Evolutionary conservation across 768 basidiomycete genomes (phyloP).

Genomic region (Mycena vulgaris): DNA sequence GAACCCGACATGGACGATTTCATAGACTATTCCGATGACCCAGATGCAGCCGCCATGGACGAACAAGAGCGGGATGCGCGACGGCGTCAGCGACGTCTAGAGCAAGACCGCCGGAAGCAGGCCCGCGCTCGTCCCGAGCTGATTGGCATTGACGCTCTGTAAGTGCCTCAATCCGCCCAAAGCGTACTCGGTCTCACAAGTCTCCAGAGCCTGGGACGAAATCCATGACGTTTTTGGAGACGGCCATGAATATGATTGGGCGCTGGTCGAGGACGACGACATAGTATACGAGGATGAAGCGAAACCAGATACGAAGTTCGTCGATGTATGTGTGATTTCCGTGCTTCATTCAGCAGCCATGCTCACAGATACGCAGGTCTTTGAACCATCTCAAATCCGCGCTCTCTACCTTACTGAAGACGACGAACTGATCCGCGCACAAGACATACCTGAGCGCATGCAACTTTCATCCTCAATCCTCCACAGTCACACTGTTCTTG

Average conservation of each 20-base stretch:
- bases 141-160: slow-evolving; percentile 88
- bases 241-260: slow-evolving; percentile 97
- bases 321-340: slow-evolving; percentile 71
- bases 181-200: slow-evolving; percentile 31
- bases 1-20: slow-evolving; percentile 86
- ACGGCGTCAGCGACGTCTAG: slow-evolving; percentile 75
- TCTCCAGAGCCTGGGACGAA: slow-evolving; percentile 90
- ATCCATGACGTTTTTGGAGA: slow-evolving; percentile 97
- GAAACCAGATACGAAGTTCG: slow-evolving; percentile 87
- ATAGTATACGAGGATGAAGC: slow-evolving; percentile 60
- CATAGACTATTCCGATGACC: slow-evolving; percentile 86
- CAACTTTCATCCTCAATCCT: slow-evolving; percentile 82
- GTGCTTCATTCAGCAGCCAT: slow-evolving; percentile 3
- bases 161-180: slow-evolving; percentile 10
- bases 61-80: slow-evolving; percentile 85
- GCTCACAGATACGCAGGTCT: slow-evolving; percentile 73
- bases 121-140: slow-evolving; percentile 76
- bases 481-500: slow-evolving; percentile 46
- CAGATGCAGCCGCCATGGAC: slow-evolving; percentile 76
- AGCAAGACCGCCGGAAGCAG: slow-evolving; percentile 78
- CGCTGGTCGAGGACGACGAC: slow-evolving; percentile 87
- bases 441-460: slow-evolving; percentile 96
- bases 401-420: slow-evolving; percentile 92
- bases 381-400: slow-evolving; percentile 97
- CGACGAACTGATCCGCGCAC: slow-evolving; percentile 91